Evolutionary conservation across 208 protist genomes (phyloP), one percentile per base, ranked within the genome.

Genomic region (Leptomonas pyrrhocoris): DNA sequence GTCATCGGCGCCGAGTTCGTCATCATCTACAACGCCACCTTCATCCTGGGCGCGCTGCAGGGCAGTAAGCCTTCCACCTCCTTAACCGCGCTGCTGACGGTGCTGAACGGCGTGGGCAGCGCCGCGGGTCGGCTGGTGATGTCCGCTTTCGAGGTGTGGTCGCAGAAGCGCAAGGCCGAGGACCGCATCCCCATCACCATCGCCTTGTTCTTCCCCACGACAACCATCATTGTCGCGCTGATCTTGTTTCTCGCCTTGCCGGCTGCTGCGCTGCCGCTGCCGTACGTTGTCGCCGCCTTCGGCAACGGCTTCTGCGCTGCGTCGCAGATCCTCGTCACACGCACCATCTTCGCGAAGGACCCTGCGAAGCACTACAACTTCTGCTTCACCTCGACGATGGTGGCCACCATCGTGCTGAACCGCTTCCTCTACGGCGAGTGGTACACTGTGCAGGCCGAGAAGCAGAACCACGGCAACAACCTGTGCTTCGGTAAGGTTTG

Each of bases 351-450:
- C 79, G 80, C 78, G 13, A 80, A 84, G 58, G 83, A 91, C 69
- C 57, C 84, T 7, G 89, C 79, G 18, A 88, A 88, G 80, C 85
- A 90, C 70, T 94, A 92, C 74, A 79, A 90, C 67, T 86, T 87
- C 68, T 80, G 70, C 56, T 84, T 79, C 53, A 53, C 72, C n/a
- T 42, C 82, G 11, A 72, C 60, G 5, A 72, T 86, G 43, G 28
- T 68, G 48, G 60, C 84, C 6, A 68, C 76, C 21, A 66, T 93
- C 28, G 56, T 83, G 53, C 67, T 90, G 7, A 88, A 90, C 70
- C 79, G 83, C 38, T 67, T 90, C 49, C 66, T 93, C 28, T 93
- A 87, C 45, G 88, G 74, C 21, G 87, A 90, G 76, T 87, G 79
- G 78, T 89, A 89, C 64, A 77, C 79, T 15, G 58, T 71, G 40